A percentile compares a stretch with the other conserved stretches of the same genome.
phyloP scores from a whole-genome alignment of 331 rosid genomes.

The Arachis monticola region DNA sequence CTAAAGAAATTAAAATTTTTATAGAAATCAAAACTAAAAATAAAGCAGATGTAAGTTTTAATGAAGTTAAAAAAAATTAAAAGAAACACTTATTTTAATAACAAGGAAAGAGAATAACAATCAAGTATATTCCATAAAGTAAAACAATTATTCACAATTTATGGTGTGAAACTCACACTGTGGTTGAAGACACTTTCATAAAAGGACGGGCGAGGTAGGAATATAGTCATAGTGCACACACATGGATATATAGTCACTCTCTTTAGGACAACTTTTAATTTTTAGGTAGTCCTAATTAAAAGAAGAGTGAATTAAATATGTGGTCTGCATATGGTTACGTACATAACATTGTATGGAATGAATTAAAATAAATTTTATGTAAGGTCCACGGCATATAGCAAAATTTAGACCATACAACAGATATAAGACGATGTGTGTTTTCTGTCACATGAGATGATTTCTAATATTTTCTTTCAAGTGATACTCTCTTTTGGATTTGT shows the following conservation, averaged over 20 bases:
- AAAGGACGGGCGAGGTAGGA: neutral
- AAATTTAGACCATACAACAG: conserved; percentile 2
- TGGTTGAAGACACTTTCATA: neutral
- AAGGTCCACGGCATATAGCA: conserved; percentile 1
- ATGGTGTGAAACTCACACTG: too few relatives aligned
- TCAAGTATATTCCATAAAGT: too few relatives aligned
- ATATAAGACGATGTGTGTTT: neutral
- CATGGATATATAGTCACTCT: neutral
- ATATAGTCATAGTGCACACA: neutral
- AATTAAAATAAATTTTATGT: conserved; percentile 3
- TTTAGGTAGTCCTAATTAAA: neutral
- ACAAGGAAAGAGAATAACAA: too few relatives aligned
- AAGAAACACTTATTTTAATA: too few relatives aligned
- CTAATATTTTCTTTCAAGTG: too few relatives aligned
- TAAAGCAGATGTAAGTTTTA: too few relatives aligned
- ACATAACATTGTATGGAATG: neutral
- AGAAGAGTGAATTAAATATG: conserved; percentile 11
- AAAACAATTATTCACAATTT: too few relatives aligned
- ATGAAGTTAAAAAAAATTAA: too few relatives aligned
- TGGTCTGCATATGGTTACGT: conserved; percentile 1
- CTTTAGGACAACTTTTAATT: conserved; percentile 13
- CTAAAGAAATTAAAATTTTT: too few relatives aligned
- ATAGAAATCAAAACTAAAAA: too few relatives aligned
- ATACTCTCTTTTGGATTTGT: too few relatives aligned
- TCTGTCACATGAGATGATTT: too few relatives aligned